phyloP scores from a whole-genome alignment of 768 basidiomycete species.

The Psilocybe subaeruginosa region DNA sequence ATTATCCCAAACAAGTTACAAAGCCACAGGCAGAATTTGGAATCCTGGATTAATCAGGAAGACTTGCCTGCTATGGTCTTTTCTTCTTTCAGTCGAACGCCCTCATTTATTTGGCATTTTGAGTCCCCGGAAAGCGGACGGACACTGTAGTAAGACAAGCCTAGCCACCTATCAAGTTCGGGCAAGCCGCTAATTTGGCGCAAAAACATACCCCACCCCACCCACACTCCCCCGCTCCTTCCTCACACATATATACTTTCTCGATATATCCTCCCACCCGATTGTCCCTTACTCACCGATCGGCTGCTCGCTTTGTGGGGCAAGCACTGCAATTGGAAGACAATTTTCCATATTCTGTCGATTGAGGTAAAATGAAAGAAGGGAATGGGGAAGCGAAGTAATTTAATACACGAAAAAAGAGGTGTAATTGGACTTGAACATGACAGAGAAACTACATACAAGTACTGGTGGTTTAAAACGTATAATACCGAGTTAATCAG shows the following conservation, averaged over 20 bases:
- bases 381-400: no score
- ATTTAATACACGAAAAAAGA: not conserved
- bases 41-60: slow-evolving; percentile 9
- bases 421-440: slow-evolving; percentile 4
- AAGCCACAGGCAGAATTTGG: not conserved
- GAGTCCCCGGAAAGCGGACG: not conserved
- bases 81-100: slow-evolving; percentile 2
- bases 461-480: slow-evolving; percentile 15
- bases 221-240: not conserved
- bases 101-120: not conserved
- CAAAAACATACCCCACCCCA: not conserved
- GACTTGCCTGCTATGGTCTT: slow-evolving; percentile 19
- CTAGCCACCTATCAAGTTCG: not conserved
- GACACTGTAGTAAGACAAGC: no score
- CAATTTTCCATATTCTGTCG: not conserved
- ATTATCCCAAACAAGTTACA: not conserved
- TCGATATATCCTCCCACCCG: not conserved
- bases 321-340: slow-evolving; percentile 3
- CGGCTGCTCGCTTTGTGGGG: not conserved
- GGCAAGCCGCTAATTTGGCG: not conserved
- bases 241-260: not conserved
- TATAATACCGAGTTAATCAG: slow-evolving; percentile 23
- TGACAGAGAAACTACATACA: not conserved
- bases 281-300: slow-evolving; percentile 1
- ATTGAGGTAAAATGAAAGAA: not conserved